Evolutionary conservation across 768 basidiomycete genomes (phyloP).

Genomic region (Tulasnella sp.): DNA sequence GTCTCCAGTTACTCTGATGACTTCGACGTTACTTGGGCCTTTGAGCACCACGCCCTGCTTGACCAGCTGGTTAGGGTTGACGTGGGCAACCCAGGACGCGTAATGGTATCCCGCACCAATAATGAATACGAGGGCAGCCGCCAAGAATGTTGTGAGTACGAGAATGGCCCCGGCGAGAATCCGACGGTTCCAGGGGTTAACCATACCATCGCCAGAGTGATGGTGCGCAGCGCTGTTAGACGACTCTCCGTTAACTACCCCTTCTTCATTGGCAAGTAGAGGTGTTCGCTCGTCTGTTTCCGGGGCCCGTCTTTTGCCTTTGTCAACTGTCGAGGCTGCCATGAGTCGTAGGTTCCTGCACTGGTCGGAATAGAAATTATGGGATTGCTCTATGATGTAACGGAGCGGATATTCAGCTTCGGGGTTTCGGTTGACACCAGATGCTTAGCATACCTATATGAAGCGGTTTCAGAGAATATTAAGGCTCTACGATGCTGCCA

Average conservation of each 20-base stretch:
- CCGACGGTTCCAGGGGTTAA: neutral
- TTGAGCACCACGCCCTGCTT: constrained; percentile 3
- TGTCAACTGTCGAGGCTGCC: neutral
- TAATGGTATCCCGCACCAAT: constrained; percentile 6
- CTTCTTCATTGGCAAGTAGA: neutral
- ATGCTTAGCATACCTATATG: neutral
- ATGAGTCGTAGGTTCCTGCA: neutral
- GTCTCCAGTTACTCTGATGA: neutral
- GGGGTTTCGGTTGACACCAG: neutral
- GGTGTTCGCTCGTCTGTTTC: constrained; percentile 8
- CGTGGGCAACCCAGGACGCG: constrained; percentile 9
- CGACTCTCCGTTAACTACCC: neutral
- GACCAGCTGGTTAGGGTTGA: neutral
- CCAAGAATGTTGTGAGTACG: neutral
- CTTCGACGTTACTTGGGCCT: constrained; percentile 8
- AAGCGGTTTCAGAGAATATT: neutral
- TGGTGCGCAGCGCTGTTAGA: neutral
- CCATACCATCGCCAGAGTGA: neutral
- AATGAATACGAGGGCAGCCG: neutral
- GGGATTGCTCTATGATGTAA: neutral
- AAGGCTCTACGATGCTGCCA: neutral
- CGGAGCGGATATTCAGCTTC: neutral
- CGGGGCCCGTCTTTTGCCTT: constrained; percentile 8
- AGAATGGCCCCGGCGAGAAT: neutral
- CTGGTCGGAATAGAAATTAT: neutral